Conservation (phyloP, 2,329 filamentous ascomycete species). For the Fusarium mexicanum region DNA sequence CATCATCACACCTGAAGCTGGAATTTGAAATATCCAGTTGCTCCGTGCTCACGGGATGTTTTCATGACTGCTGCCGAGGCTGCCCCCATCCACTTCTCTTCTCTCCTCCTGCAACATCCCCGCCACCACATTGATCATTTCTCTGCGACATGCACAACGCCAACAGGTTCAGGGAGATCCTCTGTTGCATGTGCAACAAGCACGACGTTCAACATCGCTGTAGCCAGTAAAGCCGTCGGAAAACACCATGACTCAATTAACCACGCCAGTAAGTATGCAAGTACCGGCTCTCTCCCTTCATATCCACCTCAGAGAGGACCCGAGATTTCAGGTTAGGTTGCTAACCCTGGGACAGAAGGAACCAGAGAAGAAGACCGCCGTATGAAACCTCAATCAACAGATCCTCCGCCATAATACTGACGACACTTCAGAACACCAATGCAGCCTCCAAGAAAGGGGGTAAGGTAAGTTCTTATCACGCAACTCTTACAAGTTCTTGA, state of each 20-base stretch:
- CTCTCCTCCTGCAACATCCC: background rate
- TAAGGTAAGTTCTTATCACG: background rate
- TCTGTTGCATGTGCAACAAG: background rate
- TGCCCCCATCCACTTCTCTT: background rate
- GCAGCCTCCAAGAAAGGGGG: background rate
- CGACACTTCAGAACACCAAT: background rate
- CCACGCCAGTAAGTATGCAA: background rate
- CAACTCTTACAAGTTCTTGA: background rate
- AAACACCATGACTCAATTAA: background rate
- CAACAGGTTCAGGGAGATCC: background rate
- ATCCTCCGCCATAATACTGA: background rate
- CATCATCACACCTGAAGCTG: background rate
- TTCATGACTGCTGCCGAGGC: background rate
- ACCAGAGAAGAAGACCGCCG: rapidly evolving
- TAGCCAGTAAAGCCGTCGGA: background rate
- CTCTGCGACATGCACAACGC: background rate
- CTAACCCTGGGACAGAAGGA: background rate
- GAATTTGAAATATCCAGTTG: background rate
- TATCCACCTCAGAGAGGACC: background rate
- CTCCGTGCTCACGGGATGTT: background rate
- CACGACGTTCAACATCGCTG: background rate
- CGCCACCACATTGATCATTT: background rate
- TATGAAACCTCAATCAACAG: background rate
- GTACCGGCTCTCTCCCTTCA: background rate
- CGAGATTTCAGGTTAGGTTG: background rate